Evolutionary conservation across 2,329 filamentous ascomycete species (phyloP), one percentile per base, ranked within the genome.

Genomic region (Fusarium scirpi): DNA sequence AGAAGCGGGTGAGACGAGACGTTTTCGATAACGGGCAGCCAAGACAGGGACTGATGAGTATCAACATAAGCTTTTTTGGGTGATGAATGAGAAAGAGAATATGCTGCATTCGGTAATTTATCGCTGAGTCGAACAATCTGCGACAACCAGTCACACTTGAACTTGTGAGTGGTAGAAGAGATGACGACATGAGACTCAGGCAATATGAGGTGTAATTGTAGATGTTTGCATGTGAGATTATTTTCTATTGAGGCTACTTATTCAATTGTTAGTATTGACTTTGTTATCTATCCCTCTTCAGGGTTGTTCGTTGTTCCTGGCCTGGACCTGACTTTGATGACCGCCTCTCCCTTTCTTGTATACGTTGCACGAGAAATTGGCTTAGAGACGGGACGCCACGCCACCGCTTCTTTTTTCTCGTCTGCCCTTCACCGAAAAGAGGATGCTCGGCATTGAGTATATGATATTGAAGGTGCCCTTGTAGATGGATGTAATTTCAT

Each of bases 41-140:
- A 62, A 56, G 59, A 65, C 61, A 53, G 24, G 25, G 18, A 41
- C 20, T 16, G 45, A 25, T 25, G 44, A 34, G 38, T 45, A 24
- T 20, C 34, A 12, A 12, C 34, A 38, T 25, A 55, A 38, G 57
- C 29, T 43, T 18, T 45, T 20, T 55, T 58, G 47, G 29, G 32
- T 16, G 34, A 38, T 52, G 61, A 38, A 45, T 24, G 51, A 24
- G 30, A 48, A 57, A 56, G 43, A 27, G 9, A 34, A 27, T 25
- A 22, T 48, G 25, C 63, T 64, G 67, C 67, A 65, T 68, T 57
- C 58, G 67, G 67, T n/a, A 67, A 66, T 55, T 49, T 32, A 53
- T 34, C 20, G 38, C 27, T 46, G 62, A 53, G 57, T 56, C 34
- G 49, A 71, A 63, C 47, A 66, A 47, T 55, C 54, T 65, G 58